Evolutionary conservation across 352 stramenopile species (phyloP).

Genomic region (Phytophthora megakarya): DNA sequence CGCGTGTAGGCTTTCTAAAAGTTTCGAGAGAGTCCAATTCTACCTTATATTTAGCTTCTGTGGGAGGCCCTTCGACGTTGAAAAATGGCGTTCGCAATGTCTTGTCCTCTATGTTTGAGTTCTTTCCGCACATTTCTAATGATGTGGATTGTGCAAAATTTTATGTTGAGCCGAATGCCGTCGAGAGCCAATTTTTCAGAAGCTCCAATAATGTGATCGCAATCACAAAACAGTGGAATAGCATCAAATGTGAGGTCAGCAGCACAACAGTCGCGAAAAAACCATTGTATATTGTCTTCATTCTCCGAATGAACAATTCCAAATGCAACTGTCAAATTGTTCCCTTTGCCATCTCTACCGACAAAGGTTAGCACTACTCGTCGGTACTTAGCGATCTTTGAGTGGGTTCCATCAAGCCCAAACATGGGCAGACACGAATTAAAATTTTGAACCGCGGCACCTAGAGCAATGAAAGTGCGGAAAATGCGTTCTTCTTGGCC

Average conservation of each 20-base stretch:
- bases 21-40: background rate
- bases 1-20: background rate
- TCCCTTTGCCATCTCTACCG: too few species aligned
- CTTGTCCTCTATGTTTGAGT: background rate
- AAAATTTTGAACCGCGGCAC: background rate
- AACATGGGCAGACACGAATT: background rate
- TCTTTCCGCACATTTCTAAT: background rate
- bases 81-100: background rate
- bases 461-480: background rate
- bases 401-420: background rate
- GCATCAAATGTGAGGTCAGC: background rate
- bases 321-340: background rate
- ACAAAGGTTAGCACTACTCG: background rate
- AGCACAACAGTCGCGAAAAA: background rate
- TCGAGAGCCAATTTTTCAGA: background rate
- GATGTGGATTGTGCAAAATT: background rate
- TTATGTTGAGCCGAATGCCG: background rate
- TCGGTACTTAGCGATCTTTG: background rate
- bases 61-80: background rate
- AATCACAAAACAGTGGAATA: background rate
- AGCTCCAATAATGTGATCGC: background rate
- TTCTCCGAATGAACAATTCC: background rate
- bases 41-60: background rate
- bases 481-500: background rate
- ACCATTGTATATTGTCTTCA: background rate